A percentile compares a stretch with the other conserved stretches of the same genome.
Evolutionary conservation across 2,329 filamentous ascomycete genomes (phyloP).

Genomic region (Aspergillus ustus): DNA sequence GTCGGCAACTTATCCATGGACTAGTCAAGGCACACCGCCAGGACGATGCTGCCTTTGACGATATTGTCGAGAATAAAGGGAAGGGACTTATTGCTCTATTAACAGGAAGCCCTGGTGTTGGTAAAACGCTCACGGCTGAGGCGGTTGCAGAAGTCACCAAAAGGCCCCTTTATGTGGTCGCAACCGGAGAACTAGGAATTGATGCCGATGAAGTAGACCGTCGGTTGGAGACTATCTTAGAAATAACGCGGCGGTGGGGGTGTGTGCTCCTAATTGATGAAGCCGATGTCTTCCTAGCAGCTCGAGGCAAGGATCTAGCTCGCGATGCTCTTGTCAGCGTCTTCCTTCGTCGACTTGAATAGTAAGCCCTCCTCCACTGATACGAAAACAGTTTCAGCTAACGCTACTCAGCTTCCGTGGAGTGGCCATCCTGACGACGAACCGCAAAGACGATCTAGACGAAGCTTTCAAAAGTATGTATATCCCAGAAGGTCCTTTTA

Average conservation of each 20-base stretch:
- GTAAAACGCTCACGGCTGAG: constrained; percentile 8
- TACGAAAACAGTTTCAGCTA: background rate
- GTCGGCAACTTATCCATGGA: constrained; percentile 2
- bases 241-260: background rate
- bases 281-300: background rate
- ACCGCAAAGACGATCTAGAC: constrained; percentile 4
- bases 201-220: background rate
- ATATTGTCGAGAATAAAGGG: constrained; percentile 3
- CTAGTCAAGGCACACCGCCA: background rate
- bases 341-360: constrained; percentile 9
- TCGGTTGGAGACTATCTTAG: background rate
- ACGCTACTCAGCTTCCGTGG: constrained; percentile 3
- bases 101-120: constrained; percentile 4
- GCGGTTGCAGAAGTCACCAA: constrained; percentile 6
- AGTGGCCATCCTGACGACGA: constrained; percentile 8
- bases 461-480: background rate
- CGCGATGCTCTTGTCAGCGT: constrained; percentile 8
- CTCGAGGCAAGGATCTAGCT: constrained; percentile 9
- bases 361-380: background rate
- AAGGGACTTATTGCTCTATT: constrained; percentile 2
- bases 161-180: background rate
- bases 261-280: background rate
- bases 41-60: constrained; percentile 2
- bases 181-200: background rate
- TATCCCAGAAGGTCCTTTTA: background rate